Evolutionary conservation across 345 rosid genomes (phyloP).

Genomic region (Salix arbutifolia): DNA sequence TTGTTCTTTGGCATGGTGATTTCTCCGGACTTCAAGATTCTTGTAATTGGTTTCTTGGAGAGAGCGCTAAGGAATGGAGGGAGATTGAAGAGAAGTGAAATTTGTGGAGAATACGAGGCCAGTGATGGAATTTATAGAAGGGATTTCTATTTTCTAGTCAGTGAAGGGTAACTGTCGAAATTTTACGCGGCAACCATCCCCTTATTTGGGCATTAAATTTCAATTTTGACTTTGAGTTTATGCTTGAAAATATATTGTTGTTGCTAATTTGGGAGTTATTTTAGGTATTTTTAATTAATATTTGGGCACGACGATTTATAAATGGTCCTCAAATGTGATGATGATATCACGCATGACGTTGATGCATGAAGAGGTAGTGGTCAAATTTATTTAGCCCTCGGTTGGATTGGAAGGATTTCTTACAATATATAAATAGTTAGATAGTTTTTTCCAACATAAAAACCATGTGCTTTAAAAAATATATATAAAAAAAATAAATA

Average conservation of each 20-base stretch:
- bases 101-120: neutral
- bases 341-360: no score
- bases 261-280: neutral
- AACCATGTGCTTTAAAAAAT: no score
- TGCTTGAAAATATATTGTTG: no score
- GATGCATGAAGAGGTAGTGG: no score
- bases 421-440: no score
- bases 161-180: constrained; percentile 14
- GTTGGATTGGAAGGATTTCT: no score
- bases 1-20: constrained; percentile 44
- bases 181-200: constrained; percentile 33
- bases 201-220: neutral
- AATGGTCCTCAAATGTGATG: no score
- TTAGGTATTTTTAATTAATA: neutral
- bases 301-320: neutral
- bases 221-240: constrained; percentile 10
- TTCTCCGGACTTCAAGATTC: neutral
- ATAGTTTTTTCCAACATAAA: no score
- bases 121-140: neutral
- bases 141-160: neutral
- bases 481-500: no score
- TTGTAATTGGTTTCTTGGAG: neutral
- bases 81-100: neutral
- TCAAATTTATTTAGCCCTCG: no score
- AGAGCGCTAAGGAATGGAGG: neutral